Evolutionary conservation across 345 rosid species (phyloP).

Genomic region (Viola odorata): DNA sequence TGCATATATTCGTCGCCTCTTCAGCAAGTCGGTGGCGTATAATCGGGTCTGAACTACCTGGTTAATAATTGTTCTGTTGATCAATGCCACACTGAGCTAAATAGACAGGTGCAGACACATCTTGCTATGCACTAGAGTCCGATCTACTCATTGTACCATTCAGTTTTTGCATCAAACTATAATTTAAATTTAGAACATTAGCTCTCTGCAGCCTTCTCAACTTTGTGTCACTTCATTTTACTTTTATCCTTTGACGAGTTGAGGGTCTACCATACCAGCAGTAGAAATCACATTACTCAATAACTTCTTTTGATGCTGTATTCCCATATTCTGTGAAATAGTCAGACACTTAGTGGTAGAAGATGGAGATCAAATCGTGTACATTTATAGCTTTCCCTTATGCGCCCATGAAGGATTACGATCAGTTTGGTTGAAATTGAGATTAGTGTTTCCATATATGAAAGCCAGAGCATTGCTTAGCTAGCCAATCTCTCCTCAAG

Average conservation of each 20-base stretch:
- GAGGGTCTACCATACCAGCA: neutral
- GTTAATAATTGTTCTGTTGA: conserved; percentile 1
- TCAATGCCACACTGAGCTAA: conserved; percentile 6
- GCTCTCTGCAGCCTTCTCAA: neutral
- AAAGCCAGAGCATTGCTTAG: too few species aligned
- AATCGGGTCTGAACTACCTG: conserved; percentile 56
- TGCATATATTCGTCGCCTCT: conserved; percentile 76
- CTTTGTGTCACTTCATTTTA: neutral
- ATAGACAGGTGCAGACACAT: conserved; percentile 10
- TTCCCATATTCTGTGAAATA: too few species aligned
- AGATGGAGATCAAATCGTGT: too few species aligned
- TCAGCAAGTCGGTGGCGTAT: conserved; percentile 90
- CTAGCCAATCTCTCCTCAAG: too few species aligned
- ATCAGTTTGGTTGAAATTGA: too few species aligned
- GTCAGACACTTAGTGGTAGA: too few species aligned
- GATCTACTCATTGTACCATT: conserved; percentile 11
- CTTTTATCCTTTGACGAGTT: too few species aligned
- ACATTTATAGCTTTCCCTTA: too few species aligned
- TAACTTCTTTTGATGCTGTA: too few species aligned
- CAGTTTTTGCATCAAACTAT: neutral
- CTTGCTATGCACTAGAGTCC: neutral
- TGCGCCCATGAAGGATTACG: too few species aligned
- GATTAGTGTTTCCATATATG: too few species aligned
- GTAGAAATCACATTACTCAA: too few species aligned
- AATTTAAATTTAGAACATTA: conserved; percentile 5